Conservation (phyloP, 306 rosid species). For the Trichosanthes cucumerina region DNA sequence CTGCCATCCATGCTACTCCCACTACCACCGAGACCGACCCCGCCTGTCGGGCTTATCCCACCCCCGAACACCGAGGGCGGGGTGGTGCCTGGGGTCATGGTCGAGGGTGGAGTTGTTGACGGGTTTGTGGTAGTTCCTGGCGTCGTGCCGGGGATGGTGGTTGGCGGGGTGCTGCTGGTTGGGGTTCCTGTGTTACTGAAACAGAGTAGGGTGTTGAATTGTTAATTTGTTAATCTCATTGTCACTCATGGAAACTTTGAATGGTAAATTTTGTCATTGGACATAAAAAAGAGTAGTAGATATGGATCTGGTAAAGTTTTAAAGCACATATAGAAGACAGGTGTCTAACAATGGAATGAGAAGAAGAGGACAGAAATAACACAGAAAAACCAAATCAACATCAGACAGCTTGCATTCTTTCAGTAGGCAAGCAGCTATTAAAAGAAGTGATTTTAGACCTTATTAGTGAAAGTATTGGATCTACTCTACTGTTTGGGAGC, state of each 20-base stretch:
- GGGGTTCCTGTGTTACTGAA: constrained; percentile 54
- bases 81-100: constrained; percentile 15
- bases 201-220: background rate
- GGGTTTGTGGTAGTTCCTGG: constrained; percentile 12
- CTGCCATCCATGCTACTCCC: constrained; percentile 16
- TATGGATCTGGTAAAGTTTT: background rate
- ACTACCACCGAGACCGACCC: constrained; percentile 51
- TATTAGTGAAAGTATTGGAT: background rate
- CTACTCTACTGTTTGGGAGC: background rate
- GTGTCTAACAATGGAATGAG: background rate
- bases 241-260: background rate
- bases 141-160: constrained; percentile 3
- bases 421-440: background rate
- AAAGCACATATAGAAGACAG: constrained; percentile 1
- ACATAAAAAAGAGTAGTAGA: background rate
- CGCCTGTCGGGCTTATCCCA: constrained; percentile 62
- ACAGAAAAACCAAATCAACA: background rate
- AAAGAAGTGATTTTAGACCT: background rate
- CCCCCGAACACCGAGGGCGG: constrained; percentile 42
- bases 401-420: constrained; percentile 10
- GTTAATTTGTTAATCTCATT: background rate
- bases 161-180: constrained; percentile 18
- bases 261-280: background rate
- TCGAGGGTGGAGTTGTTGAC: constrained; percentile 10
- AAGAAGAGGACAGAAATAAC: background rate